Conservation (phyloP, 2,329 filamentous ascomycete species). For the Fusarium kyushuense region DNA sequence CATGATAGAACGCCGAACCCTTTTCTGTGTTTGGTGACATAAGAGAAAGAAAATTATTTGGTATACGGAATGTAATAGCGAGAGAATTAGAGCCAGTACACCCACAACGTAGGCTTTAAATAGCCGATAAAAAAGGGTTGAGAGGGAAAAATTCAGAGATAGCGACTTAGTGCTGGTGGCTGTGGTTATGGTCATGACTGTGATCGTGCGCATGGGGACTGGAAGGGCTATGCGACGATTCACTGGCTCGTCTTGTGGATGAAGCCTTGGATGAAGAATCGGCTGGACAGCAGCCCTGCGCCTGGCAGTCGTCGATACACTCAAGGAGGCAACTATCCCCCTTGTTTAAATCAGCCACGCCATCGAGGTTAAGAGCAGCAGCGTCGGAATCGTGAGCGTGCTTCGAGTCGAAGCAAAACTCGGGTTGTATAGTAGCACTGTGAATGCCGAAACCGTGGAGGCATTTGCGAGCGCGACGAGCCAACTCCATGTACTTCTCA, state of each 20-base stretch:
- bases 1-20: conserved; percentile 38
- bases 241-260: conserved; percentile 53
- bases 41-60: conserved; percentile 24
- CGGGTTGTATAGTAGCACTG: conserved; percentile 96
- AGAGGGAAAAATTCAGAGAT: neutral
- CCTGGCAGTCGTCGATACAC: conserved; percentile 55
- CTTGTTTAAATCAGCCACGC: conserved; percentile 46
- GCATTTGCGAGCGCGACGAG: conserved; percentile 84
- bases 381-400: conserved; percentile 57
- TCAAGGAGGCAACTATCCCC: conserved; percentile 63
- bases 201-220: conserved; percentile 33
- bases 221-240: conserved; percentile 48
- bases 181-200: conserved; percentile 10
- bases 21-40: conserved; percentile 28
- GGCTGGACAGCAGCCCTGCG: conserved; percentile 50
- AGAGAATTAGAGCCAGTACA: conserved; percentile 6
- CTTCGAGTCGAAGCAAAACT: conserved; percentile 73
- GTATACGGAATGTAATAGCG: conserved; percentile 16
- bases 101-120: neutral
- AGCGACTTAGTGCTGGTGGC: conserved; percentile 28
- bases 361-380: conserved; percentile 54
- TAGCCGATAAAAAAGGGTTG: neutral
- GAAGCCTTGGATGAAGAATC: conserved; percentile 52
- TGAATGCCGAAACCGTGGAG: conserved; percentile 97
- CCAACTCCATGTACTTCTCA: conserved; percentile 89